phyloP scores from a whole-genome alignment of 441 rosid species.

The Dalechampia spathulata region DNA sequence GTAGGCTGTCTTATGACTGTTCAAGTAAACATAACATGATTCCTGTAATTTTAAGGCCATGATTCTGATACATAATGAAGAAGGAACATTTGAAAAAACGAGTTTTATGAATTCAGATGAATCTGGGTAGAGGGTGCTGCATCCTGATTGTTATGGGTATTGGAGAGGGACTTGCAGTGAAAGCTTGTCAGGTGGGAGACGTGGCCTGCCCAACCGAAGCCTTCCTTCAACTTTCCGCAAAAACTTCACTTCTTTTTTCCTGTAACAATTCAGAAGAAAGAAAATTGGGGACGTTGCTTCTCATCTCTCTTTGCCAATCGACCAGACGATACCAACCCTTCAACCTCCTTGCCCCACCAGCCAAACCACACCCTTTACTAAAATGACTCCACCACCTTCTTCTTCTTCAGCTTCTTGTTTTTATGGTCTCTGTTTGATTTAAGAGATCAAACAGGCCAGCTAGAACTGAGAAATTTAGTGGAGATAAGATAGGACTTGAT shows the following conservation, averaged over 20 bases:
- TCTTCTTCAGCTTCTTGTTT: slow-evolving; percentile 11
- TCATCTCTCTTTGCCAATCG: slow-evolving; percentile 23
- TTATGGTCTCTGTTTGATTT: no score
- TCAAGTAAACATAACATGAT: no score
- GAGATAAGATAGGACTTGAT: no score
- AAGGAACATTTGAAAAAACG: no score
- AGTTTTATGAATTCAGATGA: no score
- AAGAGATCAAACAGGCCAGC: no score
- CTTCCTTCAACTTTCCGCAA: slow-evolving; percentile 79
- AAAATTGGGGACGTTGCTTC: slow-evolving; percentile 46
- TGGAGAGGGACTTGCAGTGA: slow-evolving; percentile 15
- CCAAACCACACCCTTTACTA: slow-evolving; percentile 29
- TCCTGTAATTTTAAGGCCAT: no score
- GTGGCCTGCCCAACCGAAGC: slow-evolving; percentile 44
- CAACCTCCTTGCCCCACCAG: slow-evolving; percentile 61
- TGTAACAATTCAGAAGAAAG: slow-evolving; percentile 8
- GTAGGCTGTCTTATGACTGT: no score
- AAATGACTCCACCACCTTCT: slow-evolving; percentile 23
- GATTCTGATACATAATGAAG: no score
- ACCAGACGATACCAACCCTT: slow-evolving; percentile 52
- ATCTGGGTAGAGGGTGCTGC: no score
- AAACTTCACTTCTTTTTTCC: slow-evolving; percentile 27
- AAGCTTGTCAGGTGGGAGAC: slow-evolving; percentile 39
- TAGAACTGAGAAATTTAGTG: slow-evolving; percentile 1
- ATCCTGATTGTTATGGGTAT: no score